Evolutionary conservation across 306 rosid genomes (phyloP), one percentile per base, ranked within the genome.

Genomic region (Prinsepia uniflora): DNA sequence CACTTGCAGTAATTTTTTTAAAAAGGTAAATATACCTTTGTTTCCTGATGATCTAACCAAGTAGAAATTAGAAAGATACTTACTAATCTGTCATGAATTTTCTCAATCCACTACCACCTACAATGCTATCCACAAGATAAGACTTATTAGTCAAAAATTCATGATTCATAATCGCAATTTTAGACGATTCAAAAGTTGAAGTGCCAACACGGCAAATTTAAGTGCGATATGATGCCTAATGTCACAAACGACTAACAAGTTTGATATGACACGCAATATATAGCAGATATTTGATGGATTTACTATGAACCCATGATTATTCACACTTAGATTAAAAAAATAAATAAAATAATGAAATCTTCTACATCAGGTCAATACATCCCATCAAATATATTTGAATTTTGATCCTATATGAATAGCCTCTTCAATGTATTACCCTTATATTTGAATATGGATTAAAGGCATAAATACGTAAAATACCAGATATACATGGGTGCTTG

Each of bases 81-180:
- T 39, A 47, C 61, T 55, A 67, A 22, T 54, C 52, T 24, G 72
- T 40, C 19, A 10, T 65, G 44, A 69, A 20, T 57, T 67, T 65
- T 65, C 63, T 56, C 50, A 62, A 41, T 59, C 82, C 75, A 79
- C 75, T 54, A 68, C 67, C 78, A 79, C 78, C 75, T 39, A 73
- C 49, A 79, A 73, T 69, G 24, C 36, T 24, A 39, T 63, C 50
- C 11, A 36, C 64, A 63, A 62, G 24, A 50, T 52, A 20, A 47
- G 52, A 63, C 65, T 53, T 30, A 44, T 14, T 39, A 67, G 70
- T 72, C 78, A 73, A 67, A 57, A 56, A 53, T 19, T 44, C 34
- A 67, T 60, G 56, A 72, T 72, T 44, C 60, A 50, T 10, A 66
- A 67, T 55, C 20, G 45, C 46, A 67, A 43, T 13, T 44, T 57